phyloP scores from a whole-genome alignment of 2,329 filamentous ascomycete species.

The Juglanconis sp. region DNA sequence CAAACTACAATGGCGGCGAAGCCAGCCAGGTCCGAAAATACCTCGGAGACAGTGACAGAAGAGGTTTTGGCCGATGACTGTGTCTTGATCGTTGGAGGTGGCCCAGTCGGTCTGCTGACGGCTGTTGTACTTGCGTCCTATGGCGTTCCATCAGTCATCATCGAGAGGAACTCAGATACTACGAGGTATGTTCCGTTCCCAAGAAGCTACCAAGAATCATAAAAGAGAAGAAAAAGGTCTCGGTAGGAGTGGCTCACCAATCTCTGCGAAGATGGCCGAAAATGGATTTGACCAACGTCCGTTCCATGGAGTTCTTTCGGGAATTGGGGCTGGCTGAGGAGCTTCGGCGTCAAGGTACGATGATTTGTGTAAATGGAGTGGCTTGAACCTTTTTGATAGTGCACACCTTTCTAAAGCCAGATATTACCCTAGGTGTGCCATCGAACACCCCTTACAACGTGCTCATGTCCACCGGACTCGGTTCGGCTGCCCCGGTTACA shows the following conservation, averaged over 20 bases:
- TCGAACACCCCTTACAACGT: conserved; percentile 19
- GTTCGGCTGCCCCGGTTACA: conserved; percentile 14
- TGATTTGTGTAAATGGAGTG: not conserved
- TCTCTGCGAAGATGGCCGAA: conserved; percentile 31
- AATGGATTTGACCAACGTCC: conserved; percentile 34
- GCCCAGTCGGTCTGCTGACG: not conserved
- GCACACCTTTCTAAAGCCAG: not conserved
- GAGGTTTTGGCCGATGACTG: not conserved
- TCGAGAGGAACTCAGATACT: not conserved
- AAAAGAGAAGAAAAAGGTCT: not conserved
- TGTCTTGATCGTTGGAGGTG: conserved; percentile 4
- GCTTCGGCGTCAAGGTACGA: conserved; percentile 18
- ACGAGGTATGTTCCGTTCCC: not conserved
- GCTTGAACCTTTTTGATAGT: not conserved
- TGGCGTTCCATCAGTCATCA: not conserved
- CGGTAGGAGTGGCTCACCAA: not conserved
- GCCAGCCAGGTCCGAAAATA: not conserved
- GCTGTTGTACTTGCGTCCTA: not conserved
- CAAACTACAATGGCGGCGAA: too few relatives aligned
- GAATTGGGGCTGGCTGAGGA: conserved; percentile 27
- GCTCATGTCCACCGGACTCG: conserved; percentile 20
- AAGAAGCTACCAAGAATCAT: not conserved
- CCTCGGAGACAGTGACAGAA: not conserved
- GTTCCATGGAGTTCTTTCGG: conserved; percentile 33
- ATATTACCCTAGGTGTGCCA: conserved; percentile 5